These are phyloP conservation scores for Lotus japonicus DNA, from an alignment of 306 rosid genomes.

Conservation along the genomic window DNA sequence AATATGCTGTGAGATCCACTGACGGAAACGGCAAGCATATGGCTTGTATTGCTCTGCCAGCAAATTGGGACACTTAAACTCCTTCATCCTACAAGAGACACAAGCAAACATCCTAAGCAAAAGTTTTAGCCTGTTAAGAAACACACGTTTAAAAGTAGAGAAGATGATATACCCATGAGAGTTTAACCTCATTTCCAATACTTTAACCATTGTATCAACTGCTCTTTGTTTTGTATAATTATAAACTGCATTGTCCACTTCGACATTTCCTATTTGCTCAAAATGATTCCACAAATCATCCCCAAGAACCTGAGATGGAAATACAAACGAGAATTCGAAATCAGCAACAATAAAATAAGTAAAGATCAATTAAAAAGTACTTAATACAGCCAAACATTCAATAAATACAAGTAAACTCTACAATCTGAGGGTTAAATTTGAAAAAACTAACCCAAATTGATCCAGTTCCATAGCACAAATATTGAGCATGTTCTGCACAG, in stretches of 20 bases:
- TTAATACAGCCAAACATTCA: not conserved
- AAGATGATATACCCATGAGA: slow-evolving; percentile 53
- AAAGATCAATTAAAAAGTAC: not conserved
- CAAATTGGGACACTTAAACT: slow-evolving; percentile 70
- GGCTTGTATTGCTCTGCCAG: slow-evolving; percentile 63
- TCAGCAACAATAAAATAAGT: not conserved
- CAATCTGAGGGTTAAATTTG: slow-evolving; percentile 17
- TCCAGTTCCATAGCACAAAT: slow-evolving; percentile 62
- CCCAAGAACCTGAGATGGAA: slow-evolving; percentile 49
- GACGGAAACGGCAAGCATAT: slow-evolving; percentile 46
- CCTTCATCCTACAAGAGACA: slow-evolving; percentile 53
- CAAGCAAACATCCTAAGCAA: not conserved
- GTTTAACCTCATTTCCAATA: slow-evolving; percentile 47
- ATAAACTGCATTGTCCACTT: slow-evolving; percentile 34
- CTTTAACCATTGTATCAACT: slow-evolving; percentile 37
- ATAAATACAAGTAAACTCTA: not conserved
- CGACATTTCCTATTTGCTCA: slow-evolving; percentile 31
- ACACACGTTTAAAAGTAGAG: slow-evolving; percentile 8
- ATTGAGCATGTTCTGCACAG: slow-evolving; percentile 60
- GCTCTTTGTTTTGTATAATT: slow-evolving; percentile 53
- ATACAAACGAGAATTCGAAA: slow-evolving; percentile 10
- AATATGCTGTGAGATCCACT: slow-evolving; percentile 57
- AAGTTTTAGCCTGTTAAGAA: not conserved
- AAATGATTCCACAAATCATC: slow-evolving; percentile 49
- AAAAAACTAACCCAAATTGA: slow-evolving; percentile 73